These are phyloP conservation scores for Centrapalus pauciflorus DNA, from an alignment of 129 eudicot species.

Conservation along the genomic window DNA sequence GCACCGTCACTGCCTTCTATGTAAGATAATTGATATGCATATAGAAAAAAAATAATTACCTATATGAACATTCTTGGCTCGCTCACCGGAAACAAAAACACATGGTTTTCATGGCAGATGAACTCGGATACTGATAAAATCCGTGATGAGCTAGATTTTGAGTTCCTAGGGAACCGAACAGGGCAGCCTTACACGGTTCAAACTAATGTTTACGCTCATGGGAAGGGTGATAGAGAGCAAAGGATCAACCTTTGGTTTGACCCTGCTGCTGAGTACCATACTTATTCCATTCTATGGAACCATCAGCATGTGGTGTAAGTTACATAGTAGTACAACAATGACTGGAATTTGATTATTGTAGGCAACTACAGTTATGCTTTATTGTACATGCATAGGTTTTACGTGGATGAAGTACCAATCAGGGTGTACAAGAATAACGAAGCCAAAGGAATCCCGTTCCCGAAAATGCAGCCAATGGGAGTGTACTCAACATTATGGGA, in stretches of 20 bases:
- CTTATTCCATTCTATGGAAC: slow-evolving; percentile 77
- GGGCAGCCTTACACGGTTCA: slow-evolving; percentile 96
- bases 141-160: slow-evolving; percentile 88
- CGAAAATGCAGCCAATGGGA: slow-evolving; percentile 85
- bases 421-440: slow-evolving; percentile 91
- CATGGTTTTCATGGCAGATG: slow-evolving; percentile 47
- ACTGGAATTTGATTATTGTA: neutral
- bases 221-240: slow-evolving; percentile 89
- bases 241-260: slow-evolving; percentile 94
- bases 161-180: slow-evolving; percentile 83
- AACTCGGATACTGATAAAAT: slow-evolving; percentile 60
- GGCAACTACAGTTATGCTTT: neutral
- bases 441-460: slow-evolving; percentile 71
- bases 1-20: slow-evolving; percentile 93
- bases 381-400: slow-evolving; percentile 43
- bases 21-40: slow-evolving; percentile 32
- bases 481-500: slow-evolving; percentile 93
- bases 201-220: slow-evolving; percentile 71
- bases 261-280: slow-evolving; percentile 76
- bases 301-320: slow-evolving; percentile 76
- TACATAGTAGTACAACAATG: neutral
- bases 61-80: neutral
- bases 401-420: slow-evolving; percentile 74
- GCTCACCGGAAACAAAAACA: too few species aligned
- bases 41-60: neutral